Percentiles rank a stretch among this genome's conserved stretches.
Evolutionary conservation across 768 basidiomycete genomes (phyloP).

Genomic region (Dioszegia crocea): DNA sequence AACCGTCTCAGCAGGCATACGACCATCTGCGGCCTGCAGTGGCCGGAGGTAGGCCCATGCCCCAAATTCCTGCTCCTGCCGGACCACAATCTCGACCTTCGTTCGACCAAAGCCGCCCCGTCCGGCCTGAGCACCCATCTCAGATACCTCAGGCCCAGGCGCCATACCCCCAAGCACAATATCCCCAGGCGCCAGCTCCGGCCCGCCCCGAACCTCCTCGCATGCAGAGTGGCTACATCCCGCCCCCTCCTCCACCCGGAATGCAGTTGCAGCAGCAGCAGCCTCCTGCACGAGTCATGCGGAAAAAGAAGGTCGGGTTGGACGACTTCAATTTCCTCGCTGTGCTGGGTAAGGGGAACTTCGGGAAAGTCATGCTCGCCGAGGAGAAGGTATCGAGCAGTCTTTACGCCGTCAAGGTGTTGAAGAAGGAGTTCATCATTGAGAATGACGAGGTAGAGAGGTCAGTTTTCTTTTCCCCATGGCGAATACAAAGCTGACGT

Average conservation of each 20-base stretch:
- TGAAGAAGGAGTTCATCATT: constrained; percentile 99
- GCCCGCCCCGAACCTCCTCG: background rate
- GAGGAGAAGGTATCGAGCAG: constrained; percentile 90
- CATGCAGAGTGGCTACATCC: constrained; percentile 6
- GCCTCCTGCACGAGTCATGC: constrained; percentile 1
- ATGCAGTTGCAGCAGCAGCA: constrained; percentile 40
- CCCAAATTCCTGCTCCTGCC: constrained; percentile 22
- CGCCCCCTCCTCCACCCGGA: constrained; percentile 1
- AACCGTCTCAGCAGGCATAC: constrained; percentile 21
- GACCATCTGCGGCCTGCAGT: constrained; percentile 15
- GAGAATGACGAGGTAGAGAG: constrained; percentile 99
- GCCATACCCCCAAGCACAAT: background rate
- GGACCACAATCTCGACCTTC: background rate
- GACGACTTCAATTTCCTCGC: constrained; percentile 99
- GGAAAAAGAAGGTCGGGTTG: constrained; percentile 73
- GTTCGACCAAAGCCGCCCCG: background rate
- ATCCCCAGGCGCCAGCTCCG: constrained; percentile 2
- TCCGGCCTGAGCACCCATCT: constrained; percentile 1
- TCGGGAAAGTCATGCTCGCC: constrained; percentile 99
- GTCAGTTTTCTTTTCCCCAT: constrained; percentile 53
- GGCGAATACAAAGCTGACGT: background rate
- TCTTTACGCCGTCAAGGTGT: constrained; percentile 97
- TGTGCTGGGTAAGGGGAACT: constrained; percentile 97
- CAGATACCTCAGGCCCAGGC: constrained; percentile 1
- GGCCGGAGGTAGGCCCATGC: constrained; percentile 28